Evolutionary conservation across 2,329 filamentous ascomycete genomes (phyloP), one percentile per base, ranked within the genome.

Genomic region (Ascochyta koolunga): DNA sequence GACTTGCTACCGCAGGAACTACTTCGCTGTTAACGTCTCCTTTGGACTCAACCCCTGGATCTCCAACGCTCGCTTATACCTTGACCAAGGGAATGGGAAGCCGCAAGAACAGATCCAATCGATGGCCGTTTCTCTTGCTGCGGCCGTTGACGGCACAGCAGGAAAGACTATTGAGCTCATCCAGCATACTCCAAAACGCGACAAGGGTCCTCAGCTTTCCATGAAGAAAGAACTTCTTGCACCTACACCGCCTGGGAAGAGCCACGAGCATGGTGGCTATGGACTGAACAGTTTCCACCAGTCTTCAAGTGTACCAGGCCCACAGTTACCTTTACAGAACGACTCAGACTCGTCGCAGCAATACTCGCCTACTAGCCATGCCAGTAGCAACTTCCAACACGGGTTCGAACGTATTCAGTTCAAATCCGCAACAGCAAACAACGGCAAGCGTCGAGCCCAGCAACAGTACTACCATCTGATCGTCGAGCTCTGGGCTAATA

Each of bases 391-490:
- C 11, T 77, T 74, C 7, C 79, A 80, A n/a, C 83, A 87, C 52
- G 83, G 81, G 0, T 97, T 96, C 70, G 92, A 96, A 70, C 87
- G 93, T 10, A 95, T 96, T 45, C 92, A 96, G 66, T 97, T 96
- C 82, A 96, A 96, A 73, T 90, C 91, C 61, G 92, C 93, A 1
- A 96, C 92, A 0, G 91, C 91, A 21, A 97, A 96, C 77, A 97
- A 97, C 63, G 92, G 92, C 40, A 96, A 96, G 74, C 83, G 93
- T 62, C 83, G 93, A 51, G 92, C 92, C 1, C 91, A 92, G 16
- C 92, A 97, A 70, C 93, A 96, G 66, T 96, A 92, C 73, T 96
- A 96, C 68, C 90, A 95, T 66, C 81, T 97, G n/a, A 85, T 96
- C 39, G 88, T 96, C 4, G 91, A 96, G 70, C 66, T 76, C 18